Percentiles rank a stretch among this genome's conserved stretches.
These are phyloP conservation scores for Galerina marginata DNA, from an alignment of 768 basidiomycete genomes.

Conservation along the genomic window DNA sequence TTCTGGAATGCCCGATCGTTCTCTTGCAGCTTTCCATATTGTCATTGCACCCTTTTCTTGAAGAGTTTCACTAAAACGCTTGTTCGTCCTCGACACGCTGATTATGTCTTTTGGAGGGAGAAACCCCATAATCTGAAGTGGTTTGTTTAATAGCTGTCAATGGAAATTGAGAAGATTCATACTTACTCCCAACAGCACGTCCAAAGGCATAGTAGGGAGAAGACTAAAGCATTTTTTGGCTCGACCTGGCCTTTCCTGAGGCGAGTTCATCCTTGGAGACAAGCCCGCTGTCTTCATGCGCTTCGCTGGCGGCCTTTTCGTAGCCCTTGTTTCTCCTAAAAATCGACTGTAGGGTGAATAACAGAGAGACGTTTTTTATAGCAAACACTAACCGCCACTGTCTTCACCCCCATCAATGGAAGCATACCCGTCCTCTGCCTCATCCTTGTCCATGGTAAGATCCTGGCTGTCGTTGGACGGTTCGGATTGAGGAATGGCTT, in stretches of 20 bases:
- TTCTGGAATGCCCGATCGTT: neutral
- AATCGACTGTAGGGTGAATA: too few species aligned
- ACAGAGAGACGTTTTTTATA: too few species aligned
- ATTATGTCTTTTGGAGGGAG: constrained; percentile 25
- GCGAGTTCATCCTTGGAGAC: neutral
- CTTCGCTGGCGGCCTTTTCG: neutral
- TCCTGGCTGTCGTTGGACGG: too few species aligned
- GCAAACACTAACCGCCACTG: too few species aligned
- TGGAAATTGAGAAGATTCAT: neutral
- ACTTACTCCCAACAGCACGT: constrained; percentile 32
- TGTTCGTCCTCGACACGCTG: constrained; percentile 23
- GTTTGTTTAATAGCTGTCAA: neutral
- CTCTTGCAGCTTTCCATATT: constrained; percentile 28
- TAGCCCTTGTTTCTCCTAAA: too few species aligned
- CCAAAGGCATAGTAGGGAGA: constrained; percentile 30
- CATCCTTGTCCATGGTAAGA: too few species aligned
- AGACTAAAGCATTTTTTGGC: constrained; percentile 18
- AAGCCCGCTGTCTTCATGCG: neutral
- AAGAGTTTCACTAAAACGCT: constrained; percentile 19
- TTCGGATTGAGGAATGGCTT: too few species aligned
- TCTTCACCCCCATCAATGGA: too few species aligned
- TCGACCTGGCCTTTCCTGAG: neutral
- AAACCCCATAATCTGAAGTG: constrained; percentile 22
- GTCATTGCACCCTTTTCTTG: constrained; percentile 12
- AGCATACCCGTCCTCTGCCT: too few species aligned